A percentile compares a stretch with the other conserved stretches of the same genome.
Conservation (phyloP, 2,329 filamentous ascomycete genomes). For the Xylaria sp. region DNA sequence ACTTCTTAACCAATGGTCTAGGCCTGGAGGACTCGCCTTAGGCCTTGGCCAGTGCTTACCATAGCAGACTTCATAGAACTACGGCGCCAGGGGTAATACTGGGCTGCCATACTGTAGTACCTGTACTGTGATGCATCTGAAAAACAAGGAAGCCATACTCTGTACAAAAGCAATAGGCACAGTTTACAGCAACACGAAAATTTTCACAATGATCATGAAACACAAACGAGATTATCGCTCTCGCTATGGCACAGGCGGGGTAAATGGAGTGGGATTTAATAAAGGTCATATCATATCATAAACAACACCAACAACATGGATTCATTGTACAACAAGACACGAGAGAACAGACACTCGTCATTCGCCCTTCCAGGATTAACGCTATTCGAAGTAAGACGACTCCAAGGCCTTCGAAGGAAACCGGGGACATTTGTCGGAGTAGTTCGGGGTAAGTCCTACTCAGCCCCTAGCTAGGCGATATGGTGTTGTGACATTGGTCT, state of each 20-base stretch:
- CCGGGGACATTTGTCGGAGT: background rate
- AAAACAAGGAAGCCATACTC: too few species aligned
- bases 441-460: background rate
- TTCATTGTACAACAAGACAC: background rate
- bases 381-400: background rate
- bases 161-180: background rate
- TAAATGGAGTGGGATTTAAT: background rate
- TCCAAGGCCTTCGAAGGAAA: background rate
- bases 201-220: conserved; percentile 10
- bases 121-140: too few species aligned
- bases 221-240: conserved; percentile 20
- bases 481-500: conserved; percentile 3
- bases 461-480: background rate
- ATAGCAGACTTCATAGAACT: conserved; percentile 1
- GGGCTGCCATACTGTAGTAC: too few species aligned
- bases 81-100: background rate
- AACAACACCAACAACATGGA: background rate
- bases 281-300: conserved; percentile 20
- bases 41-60: background rate
- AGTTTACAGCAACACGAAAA: conserved; percentile 1
- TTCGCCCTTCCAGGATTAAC: background rate
- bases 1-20: conserved; percentile 14
- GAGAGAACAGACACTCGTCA: background rate
- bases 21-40: background rate
- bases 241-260: background rate